A percentile compares a stretch with the other conserved stretches of the same genome.
Evolutionary conservation across 2,329 filamentous ascomycete genomes (phyloP).

Genomic region (Aspergillus awamori): DNA sequence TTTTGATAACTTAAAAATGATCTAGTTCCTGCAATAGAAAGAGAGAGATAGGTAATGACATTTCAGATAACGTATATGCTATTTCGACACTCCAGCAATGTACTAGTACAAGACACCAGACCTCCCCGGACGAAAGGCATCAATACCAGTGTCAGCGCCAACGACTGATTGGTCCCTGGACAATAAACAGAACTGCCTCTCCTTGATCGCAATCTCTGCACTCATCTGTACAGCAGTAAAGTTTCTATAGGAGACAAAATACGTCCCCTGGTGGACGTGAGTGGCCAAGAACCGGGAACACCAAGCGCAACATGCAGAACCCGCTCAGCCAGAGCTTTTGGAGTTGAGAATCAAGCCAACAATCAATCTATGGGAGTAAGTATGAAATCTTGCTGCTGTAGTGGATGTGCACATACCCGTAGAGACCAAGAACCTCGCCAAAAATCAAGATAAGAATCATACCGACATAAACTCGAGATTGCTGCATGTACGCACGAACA

Average conservation of each 20-base stretch:
- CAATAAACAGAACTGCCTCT: not conserved
- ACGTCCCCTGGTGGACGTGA: slow-evolving; percentile 4
- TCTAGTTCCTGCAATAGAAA: no score
- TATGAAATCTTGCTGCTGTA: not conserved
- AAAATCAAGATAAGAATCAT: slow-evolving; percentile 99
- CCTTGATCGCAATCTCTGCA: slow-evolving; percentile 2
- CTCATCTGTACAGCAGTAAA: slow-evolving; percentile 8
- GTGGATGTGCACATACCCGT: slow-evolving; percentile 68
- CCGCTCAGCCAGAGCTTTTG: slow-evolving; percentile 55
- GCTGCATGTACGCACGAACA: slow-evolving; percentile 92
- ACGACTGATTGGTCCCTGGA: not conserved
- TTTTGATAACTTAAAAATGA: no score
- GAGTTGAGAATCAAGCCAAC: slow-evolving; percentile 93
- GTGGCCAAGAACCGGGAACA: slow-evolving; percentile 13
- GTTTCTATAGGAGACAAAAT: slow-evolving; percentile 12
- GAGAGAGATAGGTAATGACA: no score
- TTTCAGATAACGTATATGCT: slow-evolving; percentile 9
- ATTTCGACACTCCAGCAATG: slow-evolving; percentile 19
- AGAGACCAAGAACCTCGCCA: slow-evolving; percentile 93
- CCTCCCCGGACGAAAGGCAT: slow-evolving; percentile 2
- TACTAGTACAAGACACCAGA: slow-evolving; percentile 26
- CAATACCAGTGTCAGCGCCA: slow-evolving; percentile 2
- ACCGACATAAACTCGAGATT: slow-evolving; percentile 93
- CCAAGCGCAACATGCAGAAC: slow-evolving; percentile 3
- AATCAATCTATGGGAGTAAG: slow-evolving; percentile 67